A percentile compares a stretch with the other conserved stretches of the same genome.
These are phyloP conservation scores for Pythium folliculosum DNA, from an alignment of 352 stramenopile genomes.

Conservation along the genomic window DNA sequence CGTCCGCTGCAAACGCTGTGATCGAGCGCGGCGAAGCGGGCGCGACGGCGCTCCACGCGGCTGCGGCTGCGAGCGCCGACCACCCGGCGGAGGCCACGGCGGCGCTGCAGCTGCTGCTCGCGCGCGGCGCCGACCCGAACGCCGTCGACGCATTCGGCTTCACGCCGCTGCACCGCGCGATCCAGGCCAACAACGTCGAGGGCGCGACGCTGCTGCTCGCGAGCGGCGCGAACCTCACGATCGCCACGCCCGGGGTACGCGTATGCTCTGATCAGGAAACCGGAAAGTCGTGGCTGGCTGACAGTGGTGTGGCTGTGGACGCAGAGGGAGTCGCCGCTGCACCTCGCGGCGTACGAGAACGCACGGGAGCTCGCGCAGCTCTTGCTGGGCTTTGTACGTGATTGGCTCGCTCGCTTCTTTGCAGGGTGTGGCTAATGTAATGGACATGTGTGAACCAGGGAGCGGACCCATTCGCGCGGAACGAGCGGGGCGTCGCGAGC, in stretches of 20 bases:
- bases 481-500: constrained; percentile 33
- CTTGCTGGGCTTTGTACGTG: constrained; percentile 37
- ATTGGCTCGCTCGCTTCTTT: too few relatives aligned
- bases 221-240: constrained; percentile 34
- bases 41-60: constrained; percentile 32
- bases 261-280: too few relatives aligned
- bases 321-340: constrained; percentile 34
- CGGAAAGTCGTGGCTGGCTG: too few relatives aligned
- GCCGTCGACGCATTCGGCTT: constrained; percentile 35
- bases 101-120: constrained; percentile 31
- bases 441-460: constrained; percentile 30
- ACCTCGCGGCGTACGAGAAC: constrained; percentile 41
- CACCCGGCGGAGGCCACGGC: constrained; percentile 6
- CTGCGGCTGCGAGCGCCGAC: constrained; percentile 9
- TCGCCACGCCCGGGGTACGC: constrained; percentile 33
- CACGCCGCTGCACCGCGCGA: constrained; percentile 36
- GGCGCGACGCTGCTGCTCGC: constrained; percentile 33
- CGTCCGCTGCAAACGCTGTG: constrained; percentile 2
- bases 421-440: too few relatives aligned
- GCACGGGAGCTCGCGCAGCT: constrained; percentile 35
- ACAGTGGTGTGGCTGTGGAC: not conserved
- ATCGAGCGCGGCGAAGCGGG: constrained; percentile 21
- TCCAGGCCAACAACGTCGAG: constrained; percentile 34
- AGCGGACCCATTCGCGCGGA: constrained; percentile 36
- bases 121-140: constrained; percentile 29